A percentile compares a stretch with the other conserved stretches of the same genome.
Evolutionary conservation across 2,329 filamentous ascomycete species (phyloP).

Genomic region (Fusarium sp.): DNA sequence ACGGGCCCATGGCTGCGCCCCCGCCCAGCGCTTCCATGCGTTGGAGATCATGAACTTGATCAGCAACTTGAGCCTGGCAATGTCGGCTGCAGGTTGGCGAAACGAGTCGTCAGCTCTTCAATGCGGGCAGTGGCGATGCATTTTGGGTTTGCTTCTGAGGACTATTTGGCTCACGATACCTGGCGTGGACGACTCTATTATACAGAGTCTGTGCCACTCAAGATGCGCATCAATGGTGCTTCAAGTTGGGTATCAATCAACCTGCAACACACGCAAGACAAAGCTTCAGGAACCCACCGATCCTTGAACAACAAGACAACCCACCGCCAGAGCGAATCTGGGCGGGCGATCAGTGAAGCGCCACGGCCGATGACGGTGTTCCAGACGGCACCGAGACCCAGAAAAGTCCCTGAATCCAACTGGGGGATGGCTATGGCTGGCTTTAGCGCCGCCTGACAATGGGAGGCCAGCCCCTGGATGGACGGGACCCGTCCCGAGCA

Average conservation of each 20-base stretch:
- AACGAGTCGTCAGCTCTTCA: conserved; percentile 20
- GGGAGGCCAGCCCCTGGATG: conserved; percentile 38
- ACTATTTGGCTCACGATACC: too few relatives aligned
- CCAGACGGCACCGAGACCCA: conserved; percentile 1
- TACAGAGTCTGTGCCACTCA: neutral
- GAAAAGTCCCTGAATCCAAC: conserved; percentile 8
- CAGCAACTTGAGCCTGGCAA: conserved; percentile 38
- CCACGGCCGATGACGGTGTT: neutral
- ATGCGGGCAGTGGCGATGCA: neutral
- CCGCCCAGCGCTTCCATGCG: conserved; percentile 24
- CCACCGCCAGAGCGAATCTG: neutral
- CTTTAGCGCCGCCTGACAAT: conserved; percentile 34
- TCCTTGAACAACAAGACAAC: neutral
- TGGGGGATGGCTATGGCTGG: conserved; percentile 26
- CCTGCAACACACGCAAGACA: neutral
- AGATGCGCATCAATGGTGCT: neutral
- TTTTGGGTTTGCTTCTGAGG: conserved; percentile 2
- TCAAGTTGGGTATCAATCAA: neutral
- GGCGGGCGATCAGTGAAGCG: neutral
- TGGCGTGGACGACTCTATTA: too few relatives aligned
- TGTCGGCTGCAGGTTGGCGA: conserved; percentile 29
- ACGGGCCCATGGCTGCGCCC: conserved; percentile 13
- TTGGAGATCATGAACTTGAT: conserved; percentile 42
- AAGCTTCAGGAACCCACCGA: neutral
- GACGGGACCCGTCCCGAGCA: too few relatives aligned